Conservation (phyloP, 192 early-diverging fungal species). For the Phycomyces blakesleeanus region DNA sequence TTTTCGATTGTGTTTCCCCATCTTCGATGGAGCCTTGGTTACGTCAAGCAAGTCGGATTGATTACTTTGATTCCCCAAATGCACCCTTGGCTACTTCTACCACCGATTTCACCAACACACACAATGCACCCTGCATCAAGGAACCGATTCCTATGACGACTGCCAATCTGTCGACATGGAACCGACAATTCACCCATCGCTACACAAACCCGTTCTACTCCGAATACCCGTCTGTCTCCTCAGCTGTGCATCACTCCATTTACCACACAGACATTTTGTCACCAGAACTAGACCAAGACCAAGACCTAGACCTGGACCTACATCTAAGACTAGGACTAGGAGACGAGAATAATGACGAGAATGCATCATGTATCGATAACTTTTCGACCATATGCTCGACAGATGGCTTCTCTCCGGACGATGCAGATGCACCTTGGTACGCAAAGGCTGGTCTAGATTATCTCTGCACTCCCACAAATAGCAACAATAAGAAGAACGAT, state of each 20-base stretch:
- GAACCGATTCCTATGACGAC: slow-evolving; percentile 16
- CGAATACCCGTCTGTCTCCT: slow-evolving; percentile 1
- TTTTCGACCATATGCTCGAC: slow-evolving; percentile 6
- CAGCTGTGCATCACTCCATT: not conserved
- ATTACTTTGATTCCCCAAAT: slow-evolving; percentile 7
- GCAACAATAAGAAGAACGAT: too few relatives aligned
- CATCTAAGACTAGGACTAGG: too few relatives aligned
- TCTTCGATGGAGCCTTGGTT: not conserved
- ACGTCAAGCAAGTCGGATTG: not conserved
- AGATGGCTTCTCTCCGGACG: slow-evolving; percentile 2
- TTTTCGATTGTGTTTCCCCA: slow-evolving; percentile 7
- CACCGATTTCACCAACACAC: not conserved
- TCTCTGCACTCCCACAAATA: slow-evolving; percentile 6
- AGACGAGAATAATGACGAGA: slow-evolving; percentile 11
- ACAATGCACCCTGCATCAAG: not conserved
- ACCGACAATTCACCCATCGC: slow-evolving; percentile 10
- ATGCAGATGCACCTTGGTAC: slow-evolving; percentile 33
- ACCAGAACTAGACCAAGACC: too few relatives aligned
- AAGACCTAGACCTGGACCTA: too few relatives aligned
- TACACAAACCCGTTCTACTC: slow-evolving; percentile 2
- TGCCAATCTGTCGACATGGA: slow-evolving; percentile 19
- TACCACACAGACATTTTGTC: not conserved
- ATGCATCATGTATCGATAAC: not conserved
- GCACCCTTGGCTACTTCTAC: slow-evolving; percentile 6
- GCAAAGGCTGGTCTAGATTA: slow-evolving; percentile 31